Evolutionary conservation across 108 stramenopile genomes (phyloP), one percentile per base, ranked within the genome.

Genomic region (Conticribra weissflogii): DNA sequence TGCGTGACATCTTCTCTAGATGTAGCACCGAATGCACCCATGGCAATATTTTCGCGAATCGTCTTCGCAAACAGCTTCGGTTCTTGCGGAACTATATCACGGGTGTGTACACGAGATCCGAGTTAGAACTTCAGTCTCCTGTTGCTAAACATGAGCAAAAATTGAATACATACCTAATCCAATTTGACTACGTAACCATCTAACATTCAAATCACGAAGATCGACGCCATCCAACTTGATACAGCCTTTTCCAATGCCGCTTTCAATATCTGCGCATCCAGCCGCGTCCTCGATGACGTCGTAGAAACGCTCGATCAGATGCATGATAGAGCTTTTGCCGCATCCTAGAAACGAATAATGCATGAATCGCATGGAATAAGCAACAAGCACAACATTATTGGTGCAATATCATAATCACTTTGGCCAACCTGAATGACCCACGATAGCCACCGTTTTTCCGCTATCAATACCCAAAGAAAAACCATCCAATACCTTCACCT

Each of bases 11-110:
- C 78, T 47, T 80, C 66, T 22, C 61, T 59, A 8, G 78, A 61
- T 0, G 76, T 72, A 32, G 52, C 63, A 14, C 76, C 72, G n/a
- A 59, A 57, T 19, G 83, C 34, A 23, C 96, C 97, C 61, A 92
- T 79, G 23, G 69, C 32, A 44, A 97, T 93, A 73, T 97, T 97
- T 56, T 96, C 92, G 27, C 60, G 61, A 41, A 96, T 82, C 24
- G 80, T 79, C 69, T 88, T 77, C 12, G 80, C 81, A 60, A 94
- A 95, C 16, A 97, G 87, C 2, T 52, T 46, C n/a, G 92, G 95
- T 61, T 96, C 95, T 79, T 97, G 97, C 24, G 36, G 12, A 12
- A 41, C 36, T 41, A n/a, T n/a, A n/a, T n/a, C n/a, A n/a, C n/a
- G n/a, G n/a, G n/a, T n/a, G n/a, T n/a, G n/a, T n/a, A n/a, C n/a